Conservation (phyloP, 1,284 basidiomycete species). For the Pholiota adiposa region DNA sequence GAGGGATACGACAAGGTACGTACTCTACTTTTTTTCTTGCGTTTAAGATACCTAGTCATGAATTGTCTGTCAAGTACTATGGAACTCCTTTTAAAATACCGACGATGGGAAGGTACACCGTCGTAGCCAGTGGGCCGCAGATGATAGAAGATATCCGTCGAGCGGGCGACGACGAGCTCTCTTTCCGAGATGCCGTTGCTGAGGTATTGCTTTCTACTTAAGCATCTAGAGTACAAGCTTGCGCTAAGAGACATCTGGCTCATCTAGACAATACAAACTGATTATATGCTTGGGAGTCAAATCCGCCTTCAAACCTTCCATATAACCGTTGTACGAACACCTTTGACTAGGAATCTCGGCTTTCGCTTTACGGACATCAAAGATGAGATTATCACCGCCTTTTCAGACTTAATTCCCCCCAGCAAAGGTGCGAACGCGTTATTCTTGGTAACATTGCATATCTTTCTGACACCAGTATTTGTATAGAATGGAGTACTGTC, state of each 20-base stretch:
- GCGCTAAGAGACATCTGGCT: too few relatives aligned
- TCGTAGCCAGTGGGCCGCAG: constrained; percentile 18
- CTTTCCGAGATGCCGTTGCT: constrained; percentile 16
- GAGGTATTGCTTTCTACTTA: constrained; percentile 14
- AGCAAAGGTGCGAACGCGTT: not conserved
- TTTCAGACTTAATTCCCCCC: constrained; percentile 13
- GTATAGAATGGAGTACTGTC: constrained; percentile 42
- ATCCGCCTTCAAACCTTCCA: constrained; percentile 22
- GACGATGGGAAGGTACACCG: constrained; percentile 18
- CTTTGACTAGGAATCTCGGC: constrained; percentile 28
- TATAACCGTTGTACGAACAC: constrained; percentile 25
- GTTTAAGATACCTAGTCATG: too few relatives aligned
- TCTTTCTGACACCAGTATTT: not conserved
- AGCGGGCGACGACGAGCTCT: constrained; percentile 21
- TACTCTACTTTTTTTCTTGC: too few relatives aligned
- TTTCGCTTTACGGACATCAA: constrained; percentile 27
- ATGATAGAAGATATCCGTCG: constrained; percentile 23
- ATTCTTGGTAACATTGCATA: not conserved
- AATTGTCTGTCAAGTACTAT: constrained; percentile 17
- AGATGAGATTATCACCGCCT: constrained; percentile 29
- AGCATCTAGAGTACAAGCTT: too few relatives aligned
- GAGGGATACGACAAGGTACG: constrained; percentile 21
- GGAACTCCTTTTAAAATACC: constrained; percentile 21
- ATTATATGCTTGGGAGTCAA: constrained; percentile 23
- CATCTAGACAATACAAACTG: constrained; percentile 21